Conservation (phyloP, 768 basidiomycete species). For the Mycena maculata region DNA sequence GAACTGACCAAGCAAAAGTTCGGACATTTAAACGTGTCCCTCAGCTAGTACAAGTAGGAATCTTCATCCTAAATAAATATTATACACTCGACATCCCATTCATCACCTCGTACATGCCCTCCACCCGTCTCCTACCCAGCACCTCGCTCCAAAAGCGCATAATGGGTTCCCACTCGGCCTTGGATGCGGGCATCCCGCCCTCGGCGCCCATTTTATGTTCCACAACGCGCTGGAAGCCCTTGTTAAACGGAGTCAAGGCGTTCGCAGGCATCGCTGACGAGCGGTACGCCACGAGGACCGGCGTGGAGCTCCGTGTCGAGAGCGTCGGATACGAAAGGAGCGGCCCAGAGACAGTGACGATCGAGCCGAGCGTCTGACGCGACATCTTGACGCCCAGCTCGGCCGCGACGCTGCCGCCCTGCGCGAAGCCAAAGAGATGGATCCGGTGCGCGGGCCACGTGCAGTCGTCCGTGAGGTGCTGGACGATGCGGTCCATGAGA, state of each 20-base stretch:
- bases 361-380: conserved; percentile 69
- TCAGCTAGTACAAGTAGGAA: no score
- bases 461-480: conserved; percentile 69
- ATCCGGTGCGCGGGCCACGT: conserved; percentile 76
- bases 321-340: conserved; percentile 83
- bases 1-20: no score
- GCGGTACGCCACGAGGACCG: conserved; percentile 70
- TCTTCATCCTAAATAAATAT: no score
- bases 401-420: conserved; percentile 83
- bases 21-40: no score
- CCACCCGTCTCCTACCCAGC: conserved; percentile 65
- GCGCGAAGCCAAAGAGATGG: conserved; percentile 89
- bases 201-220: conserved; percentile 62
- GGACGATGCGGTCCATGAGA: conserved; percentile 62
- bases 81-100: conserved; percentile 43
- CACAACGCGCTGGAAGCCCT: conserved; percentile 63
- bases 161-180: conserved; percentile 83
- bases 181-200: conserved; percentile 79
- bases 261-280: conserved; percentile 55
- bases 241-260: conserved; percentile 65
- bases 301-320: conserved; percentile 64
- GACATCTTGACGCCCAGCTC: conserved; percentile 74
- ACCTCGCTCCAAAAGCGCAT: conserved; percentile 90
- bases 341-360: conserved; percentile 78
- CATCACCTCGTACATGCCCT: conserved; percentile 79